Conservation (phyloP, 345 rosid species). For the Litchi chinensis region DNA sequence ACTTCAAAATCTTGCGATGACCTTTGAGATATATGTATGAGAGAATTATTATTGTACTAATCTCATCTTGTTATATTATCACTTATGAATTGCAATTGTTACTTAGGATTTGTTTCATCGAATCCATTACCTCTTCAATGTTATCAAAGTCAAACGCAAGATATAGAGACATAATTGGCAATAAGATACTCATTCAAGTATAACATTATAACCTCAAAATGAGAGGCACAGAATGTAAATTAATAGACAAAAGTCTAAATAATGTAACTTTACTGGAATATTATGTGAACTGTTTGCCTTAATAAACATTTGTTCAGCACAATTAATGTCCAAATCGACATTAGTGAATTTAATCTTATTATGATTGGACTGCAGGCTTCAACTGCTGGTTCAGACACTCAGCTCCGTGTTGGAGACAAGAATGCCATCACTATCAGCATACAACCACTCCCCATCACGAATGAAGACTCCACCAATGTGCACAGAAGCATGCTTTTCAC, state of each 20-base stretch:
- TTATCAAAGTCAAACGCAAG: too few relatives aligned
- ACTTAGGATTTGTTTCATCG: too few relatives aligned
- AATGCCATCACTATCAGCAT: conserved; percentile 83
- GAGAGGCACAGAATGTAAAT: background rate
- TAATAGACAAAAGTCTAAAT: background rate
- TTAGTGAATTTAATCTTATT: too few relatives aligned
- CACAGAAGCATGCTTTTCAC: conserved; percentile 67
- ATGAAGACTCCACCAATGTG: conserved; percentile 62
- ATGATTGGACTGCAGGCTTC: background rate
- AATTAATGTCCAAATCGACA: too few relatives aligned
- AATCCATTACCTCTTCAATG: too few relatives aligned
- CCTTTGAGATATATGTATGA: too few relatives aligned
- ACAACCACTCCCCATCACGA: conserved; percentile 82
- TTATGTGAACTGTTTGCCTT: background rate
- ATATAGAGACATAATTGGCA: too few relatives aligned
- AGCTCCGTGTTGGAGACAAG: conserved; percentile 66
- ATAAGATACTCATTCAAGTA: background rate
- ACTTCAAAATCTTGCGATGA: too few relatives aligned
- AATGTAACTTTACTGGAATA: background rate
- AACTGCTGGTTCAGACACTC: conserved; percentile 35
- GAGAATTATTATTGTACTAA: too few relatives aligned
- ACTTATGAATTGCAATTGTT: too few relatives aligned
- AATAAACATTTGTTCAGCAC: background rate
- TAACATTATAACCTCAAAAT: background rate
- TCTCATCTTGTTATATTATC: too few relatives aligned